A percentile compares a stretch with the other conserved stretches of the same genome.
Conservation (phyloP, 2,329 filamentous ascomycete species). For the Zasmidium citrigriseum region DNA sequence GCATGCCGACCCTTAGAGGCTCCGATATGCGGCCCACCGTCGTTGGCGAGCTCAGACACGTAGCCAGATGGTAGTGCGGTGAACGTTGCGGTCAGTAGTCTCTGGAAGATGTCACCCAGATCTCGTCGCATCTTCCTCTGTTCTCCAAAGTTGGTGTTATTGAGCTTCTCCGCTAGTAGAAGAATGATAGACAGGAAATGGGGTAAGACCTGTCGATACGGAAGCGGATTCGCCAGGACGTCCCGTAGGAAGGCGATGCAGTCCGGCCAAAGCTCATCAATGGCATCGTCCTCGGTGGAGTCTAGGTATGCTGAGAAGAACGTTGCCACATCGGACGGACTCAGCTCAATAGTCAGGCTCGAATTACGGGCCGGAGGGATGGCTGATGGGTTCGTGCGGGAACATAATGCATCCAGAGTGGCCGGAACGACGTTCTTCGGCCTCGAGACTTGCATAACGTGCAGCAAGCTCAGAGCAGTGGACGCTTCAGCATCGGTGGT, state of each 20-base stretch:
- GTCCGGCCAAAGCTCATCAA: slow-evolving; percentile 97
- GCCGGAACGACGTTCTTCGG: slow-evolving; percentile 91
- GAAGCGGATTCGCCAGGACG: slow-evolving; percentile 88
- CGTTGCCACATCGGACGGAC: slow-evolving; percentile 78
- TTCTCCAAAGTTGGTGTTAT: slow-evolving; percentile 97
- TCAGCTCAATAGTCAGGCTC: slow-evolving; percentile 80
- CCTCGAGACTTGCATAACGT: slow-evolving; percentile 85
- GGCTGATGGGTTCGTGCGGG: slow-evolving; percentile 80
- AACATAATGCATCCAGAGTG: slow-evolving; percentile 95
- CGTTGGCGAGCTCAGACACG: slow-evolving; percentile 17
- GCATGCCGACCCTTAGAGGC: slow-evolving; percentile 26
- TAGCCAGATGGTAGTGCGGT: slow-evolving; percentile 55
- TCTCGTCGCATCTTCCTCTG: slow-evolving; percentile 90
- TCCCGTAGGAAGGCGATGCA: slow-evolving; percentile 90
- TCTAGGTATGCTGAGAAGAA: slow-evolving; percentile 89
- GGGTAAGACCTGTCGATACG: slow-evolving; percentile 86
- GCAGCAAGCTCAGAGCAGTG: slow-evolving; percentile 80
- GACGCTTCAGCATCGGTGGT: slow-evolving; percentile 39
- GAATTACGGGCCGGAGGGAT: slow-evolving; percentile 81
- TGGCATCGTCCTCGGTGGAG: slow-evolving; percentile 91
- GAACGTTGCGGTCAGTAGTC: slow-evolving; percentile 89
- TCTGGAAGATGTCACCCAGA: slow-evolving; percentile 85
- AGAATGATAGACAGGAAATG: slow-evolving; percentile 85
- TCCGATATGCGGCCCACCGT: slow-evolving; percentile 31
- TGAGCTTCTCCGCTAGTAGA: slow-evolving; percentile 89